Conservation (phyloP, 768 basidiomycete genomes). For the Boletus rufocinnamomeus region DNA sequence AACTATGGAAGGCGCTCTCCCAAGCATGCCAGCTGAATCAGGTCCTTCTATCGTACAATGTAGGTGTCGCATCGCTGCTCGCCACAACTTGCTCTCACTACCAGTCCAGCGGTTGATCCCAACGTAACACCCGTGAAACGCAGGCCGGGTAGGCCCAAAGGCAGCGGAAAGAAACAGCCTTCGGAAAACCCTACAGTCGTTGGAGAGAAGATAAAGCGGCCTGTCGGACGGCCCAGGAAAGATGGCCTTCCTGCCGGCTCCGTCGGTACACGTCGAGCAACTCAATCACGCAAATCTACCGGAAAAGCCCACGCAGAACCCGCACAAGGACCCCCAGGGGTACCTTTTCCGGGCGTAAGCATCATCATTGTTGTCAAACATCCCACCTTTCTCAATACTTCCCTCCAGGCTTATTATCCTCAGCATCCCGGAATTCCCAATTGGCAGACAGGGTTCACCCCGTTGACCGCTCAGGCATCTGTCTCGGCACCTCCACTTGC, state of each 20-base stretch:
- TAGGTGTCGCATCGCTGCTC: slow-evolving; percentile 7
- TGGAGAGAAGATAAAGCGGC: slow-evolving; percentile 66
- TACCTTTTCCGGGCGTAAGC: slow-evolving; percentile 36
- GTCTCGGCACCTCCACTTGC: slow-evolving; percentile 36
- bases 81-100: slow-evolving; percentile 9
- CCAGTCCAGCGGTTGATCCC: slow-evolving; percentile 27
- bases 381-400: slow-evolving; percentile 3
- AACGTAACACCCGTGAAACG: slow-evolving; percentile 52
- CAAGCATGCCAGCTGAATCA: slow-evolving; percentile 29
- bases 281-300: slow-evolving; percentile 44
- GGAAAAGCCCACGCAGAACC: slow-evolving; percentile 27
- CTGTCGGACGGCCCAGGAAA: slow-evolving; percentile 79
- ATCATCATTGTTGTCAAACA: not conserved
- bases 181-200: slow-evolving; percentile 39
- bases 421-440: slow-evolving; percentile 35
- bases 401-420: slow-evolving; percentile 33
- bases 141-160: slow-evolving; percentile 75
- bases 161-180: slow-evolving; percentile 70
- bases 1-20: slow-evolving; percentile 30
- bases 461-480: slow-evolving; percentile 27
- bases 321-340: slow-evolving; percentile 27
- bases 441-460: slow-evolving; percentile 34
- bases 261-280: slow-evolving; percentile 47
- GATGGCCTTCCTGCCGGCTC: slow-evolving; percentile 81
- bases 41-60: slow-evolving; percentile 32